phyloP scores from a whole-genome alignment of 148 eudicot genomes.

The Linanthus parryae region DNA sequence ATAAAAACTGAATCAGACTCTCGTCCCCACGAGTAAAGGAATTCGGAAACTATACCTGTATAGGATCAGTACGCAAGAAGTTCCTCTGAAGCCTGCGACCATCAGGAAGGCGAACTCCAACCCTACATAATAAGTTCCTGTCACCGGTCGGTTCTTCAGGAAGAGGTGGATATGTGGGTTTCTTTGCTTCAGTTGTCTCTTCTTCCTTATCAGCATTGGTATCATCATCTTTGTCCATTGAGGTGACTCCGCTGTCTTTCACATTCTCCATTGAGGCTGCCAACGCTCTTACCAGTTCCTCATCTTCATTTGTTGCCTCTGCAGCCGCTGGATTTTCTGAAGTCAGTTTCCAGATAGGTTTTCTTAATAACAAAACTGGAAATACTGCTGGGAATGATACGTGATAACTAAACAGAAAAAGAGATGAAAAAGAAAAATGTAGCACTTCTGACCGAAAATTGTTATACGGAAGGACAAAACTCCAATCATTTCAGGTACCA shows the following conservation, averaged over 20 bases:
- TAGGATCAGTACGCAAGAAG: conserved; percentile 70
- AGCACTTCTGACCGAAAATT: too few species aligned
- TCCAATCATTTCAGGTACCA: too few species aligned
- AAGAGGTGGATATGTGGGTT: conserved; percentile 61
- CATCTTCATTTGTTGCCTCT: conserved; percentile 54
- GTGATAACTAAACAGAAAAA: too few species aligned
- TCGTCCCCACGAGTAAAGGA: too few species aligned
- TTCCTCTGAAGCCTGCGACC: conserved; percentile 92
- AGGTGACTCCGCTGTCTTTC: conserved; percentile 26
- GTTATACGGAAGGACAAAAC: too few species aligned
- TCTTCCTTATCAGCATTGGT: conserved; percentile 25
- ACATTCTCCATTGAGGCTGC: conserved; percentile 69
- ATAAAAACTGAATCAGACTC: too few species aligned
- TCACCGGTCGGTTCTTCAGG: conserved; percentile 88
- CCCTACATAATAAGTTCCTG: conserved; percentile 65
- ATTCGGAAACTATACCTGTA: conserved; percentile 58
- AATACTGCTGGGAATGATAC: too few species aligned
- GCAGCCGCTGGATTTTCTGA: conserved; percentile 25
- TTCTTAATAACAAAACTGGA: conserved; percentile 3
- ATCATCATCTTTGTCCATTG: conserved; percentile 24
- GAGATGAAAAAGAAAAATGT: too few species aligned
- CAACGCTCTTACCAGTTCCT: conserved; percentile 63
- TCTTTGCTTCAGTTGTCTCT: conserved; percentile 24
- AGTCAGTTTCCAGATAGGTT: not conserved
- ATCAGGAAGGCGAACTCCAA: conserved; percentile 91